Base-by-base conservation (phyloP, 2,329 filamentous ascomycete species). In the Nigrospora oryzae region DNA sequence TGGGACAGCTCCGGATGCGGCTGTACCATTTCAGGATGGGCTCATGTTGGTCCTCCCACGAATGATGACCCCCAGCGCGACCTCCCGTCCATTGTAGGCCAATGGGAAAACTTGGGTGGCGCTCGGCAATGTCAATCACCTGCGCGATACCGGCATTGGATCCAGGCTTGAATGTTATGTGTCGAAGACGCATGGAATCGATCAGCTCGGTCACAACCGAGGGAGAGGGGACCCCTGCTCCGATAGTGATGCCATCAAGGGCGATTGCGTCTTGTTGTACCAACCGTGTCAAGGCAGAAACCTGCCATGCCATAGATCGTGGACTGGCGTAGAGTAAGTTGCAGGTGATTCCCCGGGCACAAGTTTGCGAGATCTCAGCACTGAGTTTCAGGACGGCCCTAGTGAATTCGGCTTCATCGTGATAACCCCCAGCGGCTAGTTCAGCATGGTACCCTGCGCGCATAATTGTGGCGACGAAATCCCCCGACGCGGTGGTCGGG, bases 81-180 rank as follows among this genome's bases (percentile, higher is more conserved):
- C 90, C 90, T 61, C 90, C 90, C 47, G 90, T 96, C 90, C 90
- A 96, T 67, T 96, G 90, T 50, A 95, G 71, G 44, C 95, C 81
- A 43, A 95, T 79, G 14, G 90, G 89, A 74, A 95, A 95, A 30
- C 78, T 83, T 2, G 89, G 89, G 63, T 95, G 91, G n/a, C 87
- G 86, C 67, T 86, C 91, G 51, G 90, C 89, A 57, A 95, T 90
- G 64, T 93, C 91, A 66, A 95, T 84, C 46, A 93, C 87, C 30
- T 85, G 73, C 62, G 95, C 88, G 50, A 96, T 94, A 3, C 86
- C 86, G 50, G 94, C 86, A 37, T 84, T 75, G 14, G 89, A 95
- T 47, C 90, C 89, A 31, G 90, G 90, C 74, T 96, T 96, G 77
- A 96, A 95, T 28, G 83, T 75, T 54, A 96, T 95, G 65, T 95